Conservation (phyloP, 805 yeast species). For the Kluyveromyces starmeri region DNA sequence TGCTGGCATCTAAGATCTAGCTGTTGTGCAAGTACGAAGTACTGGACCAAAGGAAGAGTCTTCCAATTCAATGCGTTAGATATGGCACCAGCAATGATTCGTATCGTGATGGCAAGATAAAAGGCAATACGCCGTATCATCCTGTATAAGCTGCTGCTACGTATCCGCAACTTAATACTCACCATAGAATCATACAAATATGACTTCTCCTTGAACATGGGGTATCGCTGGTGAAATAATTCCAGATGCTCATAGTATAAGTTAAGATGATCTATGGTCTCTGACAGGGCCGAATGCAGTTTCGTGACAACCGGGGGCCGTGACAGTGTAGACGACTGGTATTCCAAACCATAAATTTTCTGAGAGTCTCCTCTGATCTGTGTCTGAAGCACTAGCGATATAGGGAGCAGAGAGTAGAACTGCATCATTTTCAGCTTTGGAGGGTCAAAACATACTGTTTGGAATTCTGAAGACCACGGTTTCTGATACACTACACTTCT, state of each 20-base stretch:
- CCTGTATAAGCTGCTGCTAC: background rate
- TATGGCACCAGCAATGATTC: conserved; percentile 13
- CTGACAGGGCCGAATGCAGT: conserved; percentile 6
- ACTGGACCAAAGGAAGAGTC: conserved; percentile 12
- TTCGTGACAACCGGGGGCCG: background rate
- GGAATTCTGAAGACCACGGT: conserved; percentile 4
- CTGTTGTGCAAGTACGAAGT: conserved; percentile 66
- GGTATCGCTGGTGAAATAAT: conserved; percentile 13
- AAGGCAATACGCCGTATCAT: conserved; percentile 1
- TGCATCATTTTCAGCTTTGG: conserved; percentile 68
- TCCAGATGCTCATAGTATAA: conserved; percentile 16
- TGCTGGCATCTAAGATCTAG: conserved; percentile 71
- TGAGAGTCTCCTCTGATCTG: conserved; percentile 13
- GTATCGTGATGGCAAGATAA: conserved; percentile 7
- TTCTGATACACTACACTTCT: background rate
- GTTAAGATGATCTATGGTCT: conserved; percentile 17
- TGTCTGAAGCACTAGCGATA: conserved; percentile 45
- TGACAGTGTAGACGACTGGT: background rate
- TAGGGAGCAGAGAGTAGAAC: conserved; percentile 68
- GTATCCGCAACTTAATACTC: background rate
- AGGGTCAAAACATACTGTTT: conserved; percentile 51
- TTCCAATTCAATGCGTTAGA: conserved; percentile 14
- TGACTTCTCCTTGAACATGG: conserved; percentile 4
- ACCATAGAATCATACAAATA: background rate
- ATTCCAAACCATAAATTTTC: background rate